phyloP scores from a whole-genome alignment of 2,329 filamentous ascomycete species.

The Fusarium cicatricum region DNA sequence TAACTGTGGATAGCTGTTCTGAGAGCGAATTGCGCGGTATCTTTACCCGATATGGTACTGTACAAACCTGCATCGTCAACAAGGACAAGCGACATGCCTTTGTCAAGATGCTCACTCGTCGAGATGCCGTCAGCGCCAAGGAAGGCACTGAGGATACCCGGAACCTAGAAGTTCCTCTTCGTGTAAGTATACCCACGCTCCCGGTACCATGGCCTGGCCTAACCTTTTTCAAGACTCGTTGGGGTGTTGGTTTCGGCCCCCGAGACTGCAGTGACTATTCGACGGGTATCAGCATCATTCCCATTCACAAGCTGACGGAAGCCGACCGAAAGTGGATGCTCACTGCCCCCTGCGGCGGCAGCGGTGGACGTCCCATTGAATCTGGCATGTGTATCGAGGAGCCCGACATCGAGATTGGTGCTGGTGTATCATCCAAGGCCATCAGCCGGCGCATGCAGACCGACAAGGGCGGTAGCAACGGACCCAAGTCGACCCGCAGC shows the following conservation, averaged over 20 bases:
- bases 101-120: constrained; percentile 95
- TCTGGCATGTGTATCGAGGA: constrained; percentile 91
- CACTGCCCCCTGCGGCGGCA: constrained; percentile 91
- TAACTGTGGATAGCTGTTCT: constrained; percentile 64
- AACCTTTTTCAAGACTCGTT: constrained; percentile 73
- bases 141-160: constrained; percentile 85
- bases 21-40: constrained; percentile 83
- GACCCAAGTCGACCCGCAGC: constrained; percentile 68
- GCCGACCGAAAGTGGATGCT: constrained; percentile 98
- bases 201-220: constrained; percentile 33
- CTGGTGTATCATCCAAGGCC: constrained; percentile 94
- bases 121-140: constrained; percentile 84
- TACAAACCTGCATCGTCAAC: constrained; percentile 98
- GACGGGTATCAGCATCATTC: constrained; percentile 91
- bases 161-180: constrained; percentile 75
- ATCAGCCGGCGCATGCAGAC: constrained; percentile 75
- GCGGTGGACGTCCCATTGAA: constrained; percentile 82
- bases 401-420: constrained; percentile 97
- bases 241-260: constrained; percentile 97
- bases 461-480: constrained; percentile 70
- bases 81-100: constrained; percentile 98
- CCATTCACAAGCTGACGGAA: constrained; percentile 90
- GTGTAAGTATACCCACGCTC: constrained; percentile 60
- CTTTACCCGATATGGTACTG: constrained; percentile 83
- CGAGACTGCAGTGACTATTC: constrained; percentile 97